Evolutionary conservation across 352 stramenopile species (phyloP).

Genomic region (Blastocystis sp.): DNA sequence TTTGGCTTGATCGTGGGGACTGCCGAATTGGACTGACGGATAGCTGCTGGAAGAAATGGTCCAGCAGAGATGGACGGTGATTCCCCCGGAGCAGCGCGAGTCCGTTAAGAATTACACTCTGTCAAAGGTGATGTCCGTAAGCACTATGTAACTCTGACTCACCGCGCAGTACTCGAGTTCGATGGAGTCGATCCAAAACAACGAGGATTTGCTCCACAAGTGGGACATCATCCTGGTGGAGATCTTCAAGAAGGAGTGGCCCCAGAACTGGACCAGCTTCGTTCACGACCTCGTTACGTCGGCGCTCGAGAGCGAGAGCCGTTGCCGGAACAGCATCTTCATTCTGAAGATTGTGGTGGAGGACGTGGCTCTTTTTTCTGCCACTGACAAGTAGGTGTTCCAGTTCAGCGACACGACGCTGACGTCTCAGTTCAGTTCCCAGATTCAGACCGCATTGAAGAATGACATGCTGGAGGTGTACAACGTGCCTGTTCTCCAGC

Average conservation of each 20-base stretch:
- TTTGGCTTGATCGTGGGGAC: constrained; percentile 77
- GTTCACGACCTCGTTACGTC: constrained; percentile 90
- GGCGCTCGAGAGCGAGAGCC: constrained; percentile 87
- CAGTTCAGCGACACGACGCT: constrained; percentile 97
- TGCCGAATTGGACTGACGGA: constrained; percentile 74
- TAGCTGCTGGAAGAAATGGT: constrained; percentile 94
- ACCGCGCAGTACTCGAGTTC: constrained; percentile 87
- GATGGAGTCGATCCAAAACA: constrained; percentile 71
- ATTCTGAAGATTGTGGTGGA: constrained; percentile 98
- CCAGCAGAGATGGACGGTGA: constrained; percentile 80
- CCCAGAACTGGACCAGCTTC: constrained; percentile 98
- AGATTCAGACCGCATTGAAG: constrained; percentile 94
- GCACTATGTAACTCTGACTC: constrained; percentile 83
- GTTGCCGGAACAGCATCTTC: constrained; percentile 99
- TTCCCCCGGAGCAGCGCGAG: constrained; percentile 82
- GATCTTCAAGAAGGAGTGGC: constrained; percentile 99
- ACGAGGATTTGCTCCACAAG: constrained; percentile 75
- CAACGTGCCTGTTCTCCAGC: constrained; percentile 73
- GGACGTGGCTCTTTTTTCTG: constrained; percentile 76
- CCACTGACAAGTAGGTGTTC: constrained; percentile 75
- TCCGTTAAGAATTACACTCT: constrained; percentile 97
- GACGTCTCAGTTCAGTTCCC: constrained; percentile 89
- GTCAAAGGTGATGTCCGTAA: constrained; percentile 88
- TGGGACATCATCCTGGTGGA: constrained; percentile 93
- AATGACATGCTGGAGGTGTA: constrained; percentile 96